Percentiles rank a stretch among this genome's conserved stretches.
Conservation (phyloP, 2,329 filamentous ascomycete genomes). For the Hypoxylon rubiginosum region DNA sequence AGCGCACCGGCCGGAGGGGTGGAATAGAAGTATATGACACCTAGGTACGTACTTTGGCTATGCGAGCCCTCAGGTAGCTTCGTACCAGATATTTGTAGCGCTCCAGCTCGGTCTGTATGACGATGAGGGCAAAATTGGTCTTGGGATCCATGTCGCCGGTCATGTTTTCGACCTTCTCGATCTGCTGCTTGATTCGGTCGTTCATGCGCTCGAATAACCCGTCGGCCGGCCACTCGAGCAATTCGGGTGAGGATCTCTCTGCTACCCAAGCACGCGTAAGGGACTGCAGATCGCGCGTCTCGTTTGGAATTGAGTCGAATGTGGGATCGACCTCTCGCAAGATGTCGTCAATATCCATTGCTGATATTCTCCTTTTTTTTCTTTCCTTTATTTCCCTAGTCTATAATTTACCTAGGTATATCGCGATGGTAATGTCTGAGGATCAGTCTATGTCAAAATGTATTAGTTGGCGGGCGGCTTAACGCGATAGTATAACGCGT, state of each 20-base stretch:
- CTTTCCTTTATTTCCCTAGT: too few species aligned
- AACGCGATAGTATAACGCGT: slow-evolving; percentile 11
- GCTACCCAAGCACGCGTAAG: too few species aligned
- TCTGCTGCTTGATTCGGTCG: slow-evolving; percentile 76
- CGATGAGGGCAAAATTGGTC: slow-evolving; percentile 92
- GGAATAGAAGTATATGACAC: slow-evolving; percentile 39
- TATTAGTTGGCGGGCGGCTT: background rate
- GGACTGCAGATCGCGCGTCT: too few species aligned
- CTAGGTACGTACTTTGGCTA: slow-evolving; percentile 83
- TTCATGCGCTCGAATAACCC: slow-evolving; percentile 87
- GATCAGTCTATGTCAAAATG: slow-evolving; percentile 60
- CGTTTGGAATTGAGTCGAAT: too few species aligned
- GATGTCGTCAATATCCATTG: too few species aligned
- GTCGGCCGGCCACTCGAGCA: too few species aligned
- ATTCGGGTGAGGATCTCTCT: too few species aligned
- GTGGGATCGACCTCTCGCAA: too few species aligned
- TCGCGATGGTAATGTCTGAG: too few species aligned
- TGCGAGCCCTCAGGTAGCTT: slow-evolving; percentile 83
- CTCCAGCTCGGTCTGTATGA: slow-evolving; percentile 96
- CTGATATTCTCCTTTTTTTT: too few species aligned
- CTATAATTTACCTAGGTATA: too few species aligned
- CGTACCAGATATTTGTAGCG: slow-evolving; percentile 92
- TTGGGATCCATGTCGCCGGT: slow-evolving; percentile 89
- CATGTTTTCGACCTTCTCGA: slow-evolving; percentile 79
- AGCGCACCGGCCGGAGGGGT: background rate